Percentiles rank a stretch among this genome's conserved stretches.
phyloP scores from a whole-genome alignment of 2,329 filamentous ascomycete genomes.

The Colletotrichum shisoi region DNA sequence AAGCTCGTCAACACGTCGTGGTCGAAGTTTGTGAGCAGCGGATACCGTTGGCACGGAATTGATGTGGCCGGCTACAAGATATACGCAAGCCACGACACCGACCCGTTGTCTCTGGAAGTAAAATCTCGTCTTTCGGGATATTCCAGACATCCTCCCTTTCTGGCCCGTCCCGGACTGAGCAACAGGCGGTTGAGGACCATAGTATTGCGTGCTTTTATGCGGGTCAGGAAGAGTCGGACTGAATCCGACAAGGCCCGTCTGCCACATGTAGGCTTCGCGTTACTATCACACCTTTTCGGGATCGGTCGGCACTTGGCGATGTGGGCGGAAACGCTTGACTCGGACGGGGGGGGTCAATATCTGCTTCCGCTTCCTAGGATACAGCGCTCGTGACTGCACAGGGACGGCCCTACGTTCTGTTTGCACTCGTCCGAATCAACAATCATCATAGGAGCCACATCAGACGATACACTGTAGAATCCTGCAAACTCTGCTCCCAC shows the following conservation, averaged over 20 bases:
- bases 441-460: background rate
- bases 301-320: background rate
- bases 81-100: background rate
- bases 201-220: background rate
- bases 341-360: background rate
- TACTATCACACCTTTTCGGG: background rate
- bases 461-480: background rate
- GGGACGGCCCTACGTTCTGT: background rate
- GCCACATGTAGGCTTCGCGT: background rate
- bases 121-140: background rate
- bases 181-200: background rate
- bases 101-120: background rate
- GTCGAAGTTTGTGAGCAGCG: too few species aligned
- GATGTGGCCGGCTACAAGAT: background rate
- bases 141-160: background rate
- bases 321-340: background rate
- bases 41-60: background rate
- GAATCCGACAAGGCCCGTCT: background rate
- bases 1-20: background rate
- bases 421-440: background rate
- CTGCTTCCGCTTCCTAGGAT: background rate
- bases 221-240: background rate
- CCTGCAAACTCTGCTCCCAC: background rate
- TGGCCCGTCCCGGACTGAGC: background rate
- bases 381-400: background rate